phyloP scores from a whole-genome alignment of 192 early-diverging fungal genomes.

The Coemansia sp. region DNA sequence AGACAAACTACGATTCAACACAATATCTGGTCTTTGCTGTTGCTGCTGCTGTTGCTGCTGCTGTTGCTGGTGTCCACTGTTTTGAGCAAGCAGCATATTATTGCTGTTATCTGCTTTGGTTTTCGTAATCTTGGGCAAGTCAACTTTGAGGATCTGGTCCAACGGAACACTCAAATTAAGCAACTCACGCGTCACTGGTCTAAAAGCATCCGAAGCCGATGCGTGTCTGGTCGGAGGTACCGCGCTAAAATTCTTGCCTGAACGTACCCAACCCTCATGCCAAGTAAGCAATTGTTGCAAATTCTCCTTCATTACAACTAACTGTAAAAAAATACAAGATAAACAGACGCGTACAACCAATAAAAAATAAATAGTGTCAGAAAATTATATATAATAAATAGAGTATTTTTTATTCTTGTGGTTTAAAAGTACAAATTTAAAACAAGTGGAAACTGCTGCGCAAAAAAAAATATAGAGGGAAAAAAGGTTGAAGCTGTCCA shows the following conservation, averaged over 20 bases:
- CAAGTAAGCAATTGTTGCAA: slow-evolving; percentile 26
- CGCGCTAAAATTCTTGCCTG: slow-evolving; percentile 15
- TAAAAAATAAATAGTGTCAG: not conserved
- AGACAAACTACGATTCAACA: not conserved
- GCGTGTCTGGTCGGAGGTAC: slow-evolving; percentile 7
- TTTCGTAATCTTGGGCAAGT: not conserved
- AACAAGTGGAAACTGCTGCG: too few species aligned
- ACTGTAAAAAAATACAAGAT: not conserved
- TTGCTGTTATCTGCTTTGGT: not conserved
- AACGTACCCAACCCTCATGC: slow-evolving; percentile 34
- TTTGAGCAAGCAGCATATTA: not conserved
- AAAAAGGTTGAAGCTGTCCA: not conserved
- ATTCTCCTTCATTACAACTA: slow-evolving; percentile 38
- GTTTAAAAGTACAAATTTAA: too few species aligned
- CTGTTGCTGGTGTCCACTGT: not conserved
- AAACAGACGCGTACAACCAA: too few species aligned
- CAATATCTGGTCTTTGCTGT: not conserved
- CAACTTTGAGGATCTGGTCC: slow-evolving; percentile 16
- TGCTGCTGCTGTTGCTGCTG: not conserved
- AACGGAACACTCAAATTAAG: slow-evolving; percentile 35
- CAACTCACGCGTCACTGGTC: slow-evolving; percentile 19
- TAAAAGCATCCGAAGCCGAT: slow-evolving; percentile 6
- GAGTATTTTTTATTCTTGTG: too few species aligned
- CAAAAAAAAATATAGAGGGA: not conserved
- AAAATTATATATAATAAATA: too few species aligned